These are phyloP conservation scores for Pyrenophora tritici-repentis DNA, from an alignment of 2,329 filamentous ascomycete species.

Conservation along the genomic window DNA sequence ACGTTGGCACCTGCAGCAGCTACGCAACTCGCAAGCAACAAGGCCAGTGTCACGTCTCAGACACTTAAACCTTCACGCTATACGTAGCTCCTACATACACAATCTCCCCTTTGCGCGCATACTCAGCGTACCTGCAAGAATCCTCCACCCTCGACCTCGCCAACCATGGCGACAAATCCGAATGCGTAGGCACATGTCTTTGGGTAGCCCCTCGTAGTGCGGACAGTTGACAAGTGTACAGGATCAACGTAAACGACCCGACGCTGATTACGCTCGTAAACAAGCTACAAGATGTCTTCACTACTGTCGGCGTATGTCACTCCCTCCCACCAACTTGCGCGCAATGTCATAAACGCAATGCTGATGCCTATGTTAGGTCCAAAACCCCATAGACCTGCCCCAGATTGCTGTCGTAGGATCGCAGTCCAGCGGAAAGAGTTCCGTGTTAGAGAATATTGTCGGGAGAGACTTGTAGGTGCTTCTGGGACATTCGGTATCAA, in stretches of 20 bases:
- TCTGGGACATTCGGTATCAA: not conserved
- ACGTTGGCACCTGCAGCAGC: conserved; percentile 22
- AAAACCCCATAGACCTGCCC: conserved; percentile 98
- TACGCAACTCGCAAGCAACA: conserved; percentile 27
- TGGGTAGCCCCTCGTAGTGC: conserved; percentile 19
- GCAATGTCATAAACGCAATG: conserved; percentile 16
- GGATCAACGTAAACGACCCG: conserved; percentile 74
- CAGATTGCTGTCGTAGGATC: conserved; percentile 98
- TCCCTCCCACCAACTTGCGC: not conserved
- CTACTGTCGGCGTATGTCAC: conserved; percentile 80
- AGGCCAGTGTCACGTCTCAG: conserved; percentile 15
- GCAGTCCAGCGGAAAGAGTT: conserved; percentile 99
- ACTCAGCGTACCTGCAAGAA: conserved; percentile 8
- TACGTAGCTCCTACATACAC: conserved; percentile 18
- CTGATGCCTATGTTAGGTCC: conserved; percentile 65
- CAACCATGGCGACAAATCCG: conserved; percentile 49
- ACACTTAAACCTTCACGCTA: conserved; percentile 26
- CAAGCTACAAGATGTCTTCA: conserved; percentile 99
- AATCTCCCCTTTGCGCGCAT: conserved; percentile 2
- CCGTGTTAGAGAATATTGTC: conserved; percentile 97
- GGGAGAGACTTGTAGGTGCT: conserved; percentile 91
- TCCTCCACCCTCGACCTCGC: conserved; percentile 19
- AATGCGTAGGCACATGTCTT: conserved; percentile 45
- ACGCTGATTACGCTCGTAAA: conserved; percentile 84
- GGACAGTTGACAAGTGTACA: conserved; percentile 47